These are phyloP conservation scores for Pleurotus citrinopileatus DNA, from an alignment of 768 basidiomycete genomes.

Conservation along the genomic window DNA sequence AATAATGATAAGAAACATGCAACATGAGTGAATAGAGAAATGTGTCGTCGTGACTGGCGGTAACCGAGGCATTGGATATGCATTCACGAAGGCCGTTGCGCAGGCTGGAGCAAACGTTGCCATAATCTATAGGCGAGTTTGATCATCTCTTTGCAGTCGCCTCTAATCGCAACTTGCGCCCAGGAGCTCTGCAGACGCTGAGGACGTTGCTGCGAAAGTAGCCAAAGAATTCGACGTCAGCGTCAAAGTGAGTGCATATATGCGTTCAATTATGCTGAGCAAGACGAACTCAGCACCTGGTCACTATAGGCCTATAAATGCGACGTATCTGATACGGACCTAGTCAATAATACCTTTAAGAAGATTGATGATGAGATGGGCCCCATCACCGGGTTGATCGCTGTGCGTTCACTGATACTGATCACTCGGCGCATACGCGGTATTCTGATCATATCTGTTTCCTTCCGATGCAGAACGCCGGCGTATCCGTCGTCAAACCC, in stretches of 20 bases:
- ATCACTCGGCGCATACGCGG: too few relatives aligned
- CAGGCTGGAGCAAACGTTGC: conserved; percentile 56
- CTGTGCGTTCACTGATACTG: too few relatives aligned
- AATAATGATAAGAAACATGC: too few relatives aligned
- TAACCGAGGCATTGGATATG: conserved; percentile 59
- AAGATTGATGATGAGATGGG: conserved; percentile 49
- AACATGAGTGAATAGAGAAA: too few relatives aligned
- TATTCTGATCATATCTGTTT: too few relatives aligned
- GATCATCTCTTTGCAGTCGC: not conserved
- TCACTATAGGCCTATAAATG: conserved; percentile 54
- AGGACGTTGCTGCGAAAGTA: conserved; percentile 43
- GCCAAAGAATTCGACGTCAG: conserved; percentile 41
- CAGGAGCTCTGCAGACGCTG: conserved; percentile 47
- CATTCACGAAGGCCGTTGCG: conserved; percentile 50
- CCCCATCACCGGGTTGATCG: conserved; percentile 50
- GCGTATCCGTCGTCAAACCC: conserved; percentile 60
- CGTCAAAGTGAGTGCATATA: conserved; percentile 33
- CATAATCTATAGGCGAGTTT: conserved; percentile 52
- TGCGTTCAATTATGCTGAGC: not conserved
- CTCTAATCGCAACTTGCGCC: not conserved
- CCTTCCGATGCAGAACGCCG: conserved; percentile 58
- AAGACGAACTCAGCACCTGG: not conserved
- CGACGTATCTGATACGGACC: conserved; percentile 49
- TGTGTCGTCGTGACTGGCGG: conserved; percentile 61
- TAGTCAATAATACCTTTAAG: conserved; percentile 40